Percentiles rank a stretch among this genome's conserved stretches.
Conservation (phyloP, 2,329 filamentous ascomycete genomes). For the Curvularia verruculosa region DNA sequence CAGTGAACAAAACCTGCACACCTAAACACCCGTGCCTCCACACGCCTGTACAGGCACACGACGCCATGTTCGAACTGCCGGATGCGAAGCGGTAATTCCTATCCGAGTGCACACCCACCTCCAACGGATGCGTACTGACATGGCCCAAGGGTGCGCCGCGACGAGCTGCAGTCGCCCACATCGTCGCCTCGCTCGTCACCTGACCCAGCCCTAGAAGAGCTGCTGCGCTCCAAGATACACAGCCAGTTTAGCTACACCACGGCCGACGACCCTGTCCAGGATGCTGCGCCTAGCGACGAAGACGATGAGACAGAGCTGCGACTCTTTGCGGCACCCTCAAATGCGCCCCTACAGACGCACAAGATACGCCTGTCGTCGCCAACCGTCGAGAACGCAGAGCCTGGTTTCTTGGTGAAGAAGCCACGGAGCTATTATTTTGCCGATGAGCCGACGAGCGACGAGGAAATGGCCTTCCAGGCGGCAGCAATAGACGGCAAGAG, state of each 20-base stretch:
- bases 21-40: neutral
- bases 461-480: conserved; percentile 28
- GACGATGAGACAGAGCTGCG: conserved; percentile 46
- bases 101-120: neutral
- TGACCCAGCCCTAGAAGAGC: conserved; percentile 39
- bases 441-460: conserved; percentile 32
- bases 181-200: conserved; percentile 45
- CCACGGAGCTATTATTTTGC: conserved; percentile 46
- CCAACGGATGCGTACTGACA: conserved; percentile 17
- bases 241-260: conserved; percentile 36
- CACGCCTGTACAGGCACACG: neutral
- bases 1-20: conserved; percentile 6
- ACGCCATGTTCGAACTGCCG: conserved; percentile 32
- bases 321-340: conserved; percentile 41
- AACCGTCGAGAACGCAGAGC: conserved; percentile 29
- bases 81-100: conserved; percentile 34
- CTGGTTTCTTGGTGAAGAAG: conserved; percentile 38
- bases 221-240: conserved; percentile 35
- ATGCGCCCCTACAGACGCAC: conserved; percentile 27
- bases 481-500: conserved; percentile 39
- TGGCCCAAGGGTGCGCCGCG: conserved; percentile 39
- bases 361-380: conserved; percentile 45
- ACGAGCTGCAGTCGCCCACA: conserved; percentile 43
- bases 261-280: conserved; percentile 6
- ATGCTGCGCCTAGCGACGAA: conserved; percentile 23